Percentiles rank a stretch among this genome's conserved stretches.
These are phyloP conservation scores for Penicillium soppii DNA, from an alignment of 495 filamentous ascomycete genomes.

Conservation along the genomic window DNA sequence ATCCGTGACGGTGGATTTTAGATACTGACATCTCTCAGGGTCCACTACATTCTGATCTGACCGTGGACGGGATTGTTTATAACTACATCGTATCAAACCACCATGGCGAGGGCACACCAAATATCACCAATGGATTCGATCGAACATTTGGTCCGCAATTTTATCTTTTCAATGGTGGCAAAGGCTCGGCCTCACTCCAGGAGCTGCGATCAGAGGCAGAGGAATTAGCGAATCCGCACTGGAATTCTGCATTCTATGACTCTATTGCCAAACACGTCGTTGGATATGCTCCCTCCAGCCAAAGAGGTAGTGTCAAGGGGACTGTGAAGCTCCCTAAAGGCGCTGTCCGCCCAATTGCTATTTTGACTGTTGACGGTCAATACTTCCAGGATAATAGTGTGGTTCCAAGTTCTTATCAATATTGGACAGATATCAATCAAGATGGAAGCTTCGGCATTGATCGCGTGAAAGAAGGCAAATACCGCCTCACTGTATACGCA, in stretches of 20 bases:
- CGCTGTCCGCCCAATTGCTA: constrained; percentile 46
- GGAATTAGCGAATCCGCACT: constrained; percentile 42
- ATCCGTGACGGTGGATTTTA: background rate
- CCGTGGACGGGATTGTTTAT: constrained; percentile 58
- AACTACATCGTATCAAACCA: constrained; percentile 55
- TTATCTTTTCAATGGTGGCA: constrained; percentile 56
- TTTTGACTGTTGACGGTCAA: constrained; percentile 49
- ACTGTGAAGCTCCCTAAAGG: constrained; percentile 44
- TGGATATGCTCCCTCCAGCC: constrained; percentile 47
- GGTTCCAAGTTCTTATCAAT: constrained; percentile 50
- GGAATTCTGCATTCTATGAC: constrained; percentile 57
- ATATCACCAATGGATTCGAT: constrained; percentile 59
- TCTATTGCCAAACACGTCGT: constrained; percentile 54
- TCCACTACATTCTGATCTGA: constrained; percentile 55
- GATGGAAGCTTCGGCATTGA: constrained; percentile 47
- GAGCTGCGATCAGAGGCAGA: constrained; percentile 48
- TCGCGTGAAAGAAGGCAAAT: constrained; percentile 49
- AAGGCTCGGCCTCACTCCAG: constrained; percentile 36
- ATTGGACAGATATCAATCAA: constrained; percentile 52
- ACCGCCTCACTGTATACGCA: constrained; percentile 57
- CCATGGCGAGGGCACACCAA: constrained; percentile 55
- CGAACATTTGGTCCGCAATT: constrained; percentile 57
- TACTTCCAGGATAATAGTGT: constrained; percentile 59
- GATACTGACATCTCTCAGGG: constrained; percentile 29
- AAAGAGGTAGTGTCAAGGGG: constrained; percentile 42